Evolutionary conservation across 768 basidiomycete species (phyloP).

Genomic region (Boletus bicolor): DNA sequence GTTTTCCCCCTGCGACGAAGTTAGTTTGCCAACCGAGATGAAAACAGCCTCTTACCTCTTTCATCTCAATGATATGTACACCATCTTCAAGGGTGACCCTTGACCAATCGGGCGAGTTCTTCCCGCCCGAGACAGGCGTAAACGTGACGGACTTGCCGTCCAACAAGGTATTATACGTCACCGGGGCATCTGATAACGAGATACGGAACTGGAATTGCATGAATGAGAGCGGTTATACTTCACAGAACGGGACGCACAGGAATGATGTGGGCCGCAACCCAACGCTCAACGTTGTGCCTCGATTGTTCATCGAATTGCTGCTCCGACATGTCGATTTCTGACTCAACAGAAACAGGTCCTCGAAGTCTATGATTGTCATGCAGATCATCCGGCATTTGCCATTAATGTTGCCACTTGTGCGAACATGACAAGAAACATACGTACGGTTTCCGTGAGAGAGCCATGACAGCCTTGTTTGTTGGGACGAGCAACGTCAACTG

Average conservation of each 20-base stretch:
- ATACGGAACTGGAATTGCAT: constrained; percentile 40
- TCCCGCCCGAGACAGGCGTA: constrained; percentile 31
- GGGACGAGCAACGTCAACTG: constrained; percentile 70
- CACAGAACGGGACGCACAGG: constrained; percentile 47
- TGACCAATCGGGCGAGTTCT: constrained; percentile 52
- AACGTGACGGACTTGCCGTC: constrained; percentile 58
- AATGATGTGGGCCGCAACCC: constrained; percentile 82
- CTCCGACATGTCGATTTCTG: constrained; percentile 58
- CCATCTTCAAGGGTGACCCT: constrained; percentile 54
- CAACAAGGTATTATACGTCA: constrained; percentile 56
- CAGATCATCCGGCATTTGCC: not conserved
- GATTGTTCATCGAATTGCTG: constrained; percentile 59
- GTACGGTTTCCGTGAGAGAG: constrained; percentile 77
- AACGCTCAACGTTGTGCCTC: constrained; percentile 68
- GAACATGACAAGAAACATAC: constrained; percentile 24
- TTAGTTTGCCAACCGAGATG: not conserved
- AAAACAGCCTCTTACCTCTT: constrained; percentile 46
- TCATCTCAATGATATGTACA: constrained; percentile 54
- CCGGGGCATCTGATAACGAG: constrained; percentile 35
- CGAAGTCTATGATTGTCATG: constrained; percentile 49
- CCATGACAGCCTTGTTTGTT: constrained; percentile 86
- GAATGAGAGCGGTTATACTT: not conserved
- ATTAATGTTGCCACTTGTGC: not conserved
- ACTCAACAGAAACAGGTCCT: constrained; percentile 40
- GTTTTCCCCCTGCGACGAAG: constrained; percentile 36